Percentiles rank a stretch among this genome's conserved stretches.
These are phyloP conservation scores for Penicillium canariense DNA, from an alignment of 495 filamentous ascomycete genomes.

Conservation along the genomic window DNA sequence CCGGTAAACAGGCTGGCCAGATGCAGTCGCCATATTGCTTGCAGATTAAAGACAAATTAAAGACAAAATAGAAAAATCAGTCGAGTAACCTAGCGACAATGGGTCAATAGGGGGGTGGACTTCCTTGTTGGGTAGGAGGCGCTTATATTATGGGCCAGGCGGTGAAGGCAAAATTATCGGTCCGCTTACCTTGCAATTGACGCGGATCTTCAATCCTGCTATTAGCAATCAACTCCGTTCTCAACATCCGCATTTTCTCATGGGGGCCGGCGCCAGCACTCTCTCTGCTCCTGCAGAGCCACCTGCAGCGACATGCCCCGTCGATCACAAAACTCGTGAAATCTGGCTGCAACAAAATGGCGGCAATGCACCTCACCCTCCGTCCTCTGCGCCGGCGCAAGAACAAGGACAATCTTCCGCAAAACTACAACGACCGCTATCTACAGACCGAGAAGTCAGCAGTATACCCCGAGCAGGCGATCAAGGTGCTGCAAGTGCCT, in stretches of 20 bases:
- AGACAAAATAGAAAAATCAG: background rate
- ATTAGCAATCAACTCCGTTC: conserved; percentile 3
- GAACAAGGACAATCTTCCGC: conserved; percentile 31
- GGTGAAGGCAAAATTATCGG: conserved; percentile 35
- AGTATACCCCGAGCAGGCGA: conserved; percentile 70
- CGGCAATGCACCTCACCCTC: conserved; percentile 29
- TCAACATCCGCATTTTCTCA: conserved; percentile 12
- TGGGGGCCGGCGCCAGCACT: conserved; percentile 46
- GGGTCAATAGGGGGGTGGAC: conserved; percentile 12
- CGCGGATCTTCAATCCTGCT: conserved; percentile 14
- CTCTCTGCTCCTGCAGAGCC: conserved; percentile 30
- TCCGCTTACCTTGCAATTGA: conserved; percentile 7
- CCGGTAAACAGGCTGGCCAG: conserved; percentile 61
- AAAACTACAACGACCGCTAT: conserved; percentile 45
- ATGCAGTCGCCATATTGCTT: conserved; percentile 45
- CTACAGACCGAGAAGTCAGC: conserved; percentile 70
- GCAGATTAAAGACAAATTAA: background rate
- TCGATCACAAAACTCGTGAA: conserved; percentile 82
- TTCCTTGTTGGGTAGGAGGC: conserved; percentile 17
- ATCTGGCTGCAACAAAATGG: conserved; percentile 67
- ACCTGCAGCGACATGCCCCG: conserved; percentile 62
- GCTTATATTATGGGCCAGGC: conserved; percentile 24
- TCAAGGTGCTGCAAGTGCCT: conserved; percentile 28
- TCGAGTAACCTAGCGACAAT: conserved; percentile 6
- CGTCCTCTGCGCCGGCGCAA: conserved; percentile 27